Conservation (phyloP, 2,329 filamentous ascomycete genomes). For the Xylariomycetidae sp. region DNA sequence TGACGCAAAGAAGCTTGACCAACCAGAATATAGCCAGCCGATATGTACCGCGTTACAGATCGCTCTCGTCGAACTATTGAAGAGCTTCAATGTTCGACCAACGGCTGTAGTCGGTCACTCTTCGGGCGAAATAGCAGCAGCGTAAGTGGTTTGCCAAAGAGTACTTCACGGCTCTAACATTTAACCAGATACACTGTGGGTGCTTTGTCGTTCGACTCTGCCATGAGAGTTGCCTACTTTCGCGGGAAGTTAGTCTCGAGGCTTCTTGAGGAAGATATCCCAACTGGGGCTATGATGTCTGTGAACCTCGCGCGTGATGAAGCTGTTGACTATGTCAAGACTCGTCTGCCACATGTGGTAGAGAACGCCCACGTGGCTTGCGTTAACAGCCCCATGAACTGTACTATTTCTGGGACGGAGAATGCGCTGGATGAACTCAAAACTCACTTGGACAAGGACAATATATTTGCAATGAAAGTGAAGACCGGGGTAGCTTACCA, state of each 20-base stretch:
- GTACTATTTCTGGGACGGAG: constrained; percentile 28
- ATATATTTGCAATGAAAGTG: constrained; percentile 22
- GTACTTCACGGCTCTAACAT: not conserved
- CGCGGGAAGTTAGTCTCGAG: constrained; percentile 6
- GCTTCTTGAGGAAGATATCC: not conserved
- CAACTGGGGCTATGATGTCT: constrained; percentile 27
- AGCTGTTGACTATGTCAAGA: not conserved
- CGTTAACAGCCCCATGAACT: constrained; percentile 25
- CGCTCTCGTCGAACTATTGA: constrained; percentile 31
- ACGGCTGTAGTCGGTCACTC: constrained; percentile 31
- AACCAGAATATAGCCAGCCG: constrained; percentile 31
- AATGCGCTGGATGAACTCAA: constrained; percentile 15
- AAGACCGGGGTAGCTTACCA: constrained; percentile 28
- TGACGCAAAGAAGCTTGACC: constrained; percentile 10
- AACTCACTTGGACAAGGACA: constrained; percentile 10
- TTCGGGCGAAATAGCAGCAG: constrained; percentile 35
- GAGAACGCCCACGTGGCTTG: constrained; percentile 18
- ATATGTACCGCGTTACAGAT: constrained; percentile 40
- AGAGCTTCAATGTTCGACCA: constrained; percentile 24
- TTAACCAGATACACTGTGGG: constrained; percentile 8
- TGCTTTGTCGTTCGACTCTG: constrained; percentile 9
- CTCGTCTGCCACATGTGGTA: constrained; percentile 1
- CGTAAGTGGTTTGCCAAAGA: constrained; percentile 19
- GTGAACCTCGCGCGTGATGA: constrained; percentile 17
- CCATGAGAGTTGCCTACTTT: constrained; percentile 11